Percentiles rank a stretch among this genome's conserved stretches.
These are phyloP conservation scores for Ogataea trehalophila DNA, from an alignment of 805 yeast species.

Conservation along the genomic window DNA sequence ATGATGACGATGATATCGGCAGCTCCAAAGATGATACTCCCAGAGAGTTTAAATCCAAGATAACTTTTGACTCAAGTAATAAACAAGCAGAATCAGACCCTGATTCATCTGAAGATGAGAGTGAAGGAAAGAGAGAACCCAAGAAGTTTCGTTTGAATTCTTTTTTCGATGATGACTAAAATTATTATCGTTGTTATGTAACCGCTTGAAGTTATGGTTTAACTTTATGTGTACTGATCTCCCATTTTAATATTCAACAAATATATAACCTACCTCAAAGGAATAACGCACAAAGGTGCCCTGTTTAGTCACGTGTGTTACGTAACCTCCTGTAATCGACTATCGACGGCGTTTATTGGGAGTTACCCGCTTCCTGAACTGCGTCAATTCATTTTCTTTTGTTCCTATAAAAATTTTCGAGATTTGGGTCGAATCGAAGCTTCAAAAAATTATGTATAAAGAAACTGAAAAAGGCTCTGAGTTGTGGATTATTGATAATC, in stretches of 20 bases:
- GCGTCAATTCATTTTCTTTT: too few relatives aligned
- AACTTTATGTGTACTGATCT: too few relatives aligned
- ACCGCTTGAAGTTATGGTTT: too few relatives aligned
- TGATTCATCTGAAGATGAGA: neutral
- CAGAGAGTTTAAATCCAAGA: neutral
- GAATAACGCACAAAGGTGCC: too few relatives aligned
- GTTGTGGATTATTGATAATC: neutral
- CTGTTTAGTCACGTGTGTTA: too few relatives aligned
- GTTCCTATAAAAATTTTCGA: too few relatives aligned
- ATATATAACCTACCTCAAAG: too few relatives aligned
- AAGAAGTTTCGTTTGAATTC: neutral
- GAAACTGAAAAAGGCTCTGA: too few relatives aligned
- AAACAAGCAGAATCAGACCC: too few relatives aligned
- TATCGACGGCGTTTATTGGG: neutral
- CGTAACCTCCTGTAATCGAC: neutral
- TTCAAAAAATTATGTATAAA: too few relatives aligned
- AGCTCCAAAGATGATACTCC: neutral
- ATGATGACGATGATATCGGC: neutral
- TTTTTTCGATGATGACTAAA: constrained; percentile 3
- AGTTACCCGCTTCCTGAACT: neutral
- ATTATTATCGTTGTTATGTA: neutral
- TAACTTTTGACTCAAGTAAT: neutral
- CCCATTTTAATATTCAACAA: too few relatives aligned
- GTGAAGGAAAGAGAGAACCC: neutral
- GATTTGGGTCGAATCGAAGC: too few relatives aligned